Base-by-base conservation (phyloP, 805 yeast genomes). In the Pichia paraexigua region DNA sequence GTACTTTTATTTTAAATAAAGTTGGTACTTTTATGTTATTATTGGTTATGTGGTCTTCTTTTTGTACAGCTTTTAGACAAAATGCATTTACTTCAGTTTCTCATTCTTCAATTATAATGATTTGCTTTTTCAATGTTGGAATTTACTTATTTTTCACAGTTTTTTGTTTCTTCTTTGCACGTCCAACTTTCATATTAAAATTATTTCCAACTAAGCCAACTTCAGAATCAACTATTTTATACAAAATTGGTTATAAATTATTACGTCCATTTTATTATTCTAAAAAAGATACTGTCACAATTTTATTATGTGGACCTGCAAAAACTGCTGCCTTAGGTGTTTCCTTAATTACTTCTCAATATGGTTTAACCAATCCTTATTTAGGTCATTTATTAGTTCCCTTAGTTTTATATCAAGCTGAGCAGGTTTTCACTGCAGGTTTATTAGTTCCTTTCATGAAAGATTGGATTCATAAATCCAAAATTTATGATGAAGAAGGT, bases 291-390 rank as follows among this genome's bases (percentile, higher is more conserved):
- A 79, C 96, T 0, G 87, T 87, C 37, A 75, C 91, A 13, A 77
- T 90, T 47, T 77, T 89, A 85, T 75, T 88, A 53, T 87, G 96
- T 67, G 96, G 95, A 12, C 92, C 95, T 6, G 96, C 97, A 2
- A 90, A 89, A 66, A 89, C 96, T 1, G 96, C 95, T 0, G 96
- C 96, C 0, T 71, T 89, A 48, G 97, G 96, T 39, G 95, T 89
- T 5, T 85, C 95, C 1, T 71, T 89, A 47, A 74, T 85, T n/a
- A 74, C 90, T 1, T 56, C 71, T 0, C 70, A 66, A 52, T 89
- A 87, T 63, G 95, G 95, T 17, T 67, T 78, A 6, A 61, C 74
- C 44, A 79, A 77, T 58, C 71, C 75, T 11, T 72, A 80, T 57
- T 69, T 88, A 55, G 96, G 96, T 18, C 77, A 78, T 48, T 67